Conservation (phyloP, 129 eudicot genomes). For the Flaveria bidentis region DNA sequence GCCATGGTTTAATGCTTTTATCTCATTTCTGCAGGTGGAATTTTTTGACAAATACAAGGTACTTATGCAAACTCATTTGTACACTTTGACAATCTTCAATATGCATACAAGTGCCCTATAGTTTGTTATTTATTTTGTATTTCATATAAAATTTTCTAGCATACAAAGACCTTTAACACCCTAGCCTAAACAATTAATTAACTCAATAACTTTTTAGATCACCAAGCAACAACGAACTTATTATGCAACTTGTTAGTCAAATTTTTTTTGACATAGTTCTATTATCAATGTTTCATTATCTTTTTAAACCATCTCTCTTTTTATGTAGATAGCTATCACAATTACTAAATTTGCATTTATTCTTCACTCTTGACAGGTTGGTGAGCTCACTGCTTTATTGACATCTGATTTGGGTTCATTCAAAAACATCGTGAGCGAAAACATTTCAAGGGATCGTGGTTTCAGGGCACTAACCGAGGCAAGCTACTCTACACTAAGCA, state of each 20-base stretch:
- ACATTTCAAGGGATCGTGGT: conserved; percentile 94
- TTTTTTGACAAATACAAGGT: conserved; percentile 98
- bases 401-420: conserved; percentile 95
- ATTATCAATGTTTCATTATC: neutral
- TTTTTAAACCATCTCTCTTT: neutral
- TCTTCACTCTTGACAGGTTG: conserved; percentile 60
- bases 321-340: neutral
- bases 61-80: conserved; percentile 19
- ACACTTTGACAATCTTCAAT: neutral
- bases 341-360: conserved; percentile 17
- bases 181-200: neutral
- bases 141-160: neutral
- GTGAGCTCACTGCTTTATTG: conserved; percentile 88
- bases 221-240: neutral
- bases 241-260: neutral
- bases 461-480: conserved; percentile 99
- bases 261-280: neutral
- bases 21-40: conserved; percentile 69
- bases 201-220: neutral
- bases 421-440: conserved; percentile 81
- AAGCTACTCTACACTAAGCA: conserved; percentile 92
- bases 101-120: neutral
- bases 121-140: conserved; percentile 6
- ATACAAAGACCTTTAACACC: neutral
- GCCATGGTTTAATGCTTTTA: conserved; percentile 20